A percentile compares a stretch with the other conserved stretches of the same genome.
phyloP scores from a whole-genome alignment of 805 yeast species.

The Yarrowia bubula region DNA sequence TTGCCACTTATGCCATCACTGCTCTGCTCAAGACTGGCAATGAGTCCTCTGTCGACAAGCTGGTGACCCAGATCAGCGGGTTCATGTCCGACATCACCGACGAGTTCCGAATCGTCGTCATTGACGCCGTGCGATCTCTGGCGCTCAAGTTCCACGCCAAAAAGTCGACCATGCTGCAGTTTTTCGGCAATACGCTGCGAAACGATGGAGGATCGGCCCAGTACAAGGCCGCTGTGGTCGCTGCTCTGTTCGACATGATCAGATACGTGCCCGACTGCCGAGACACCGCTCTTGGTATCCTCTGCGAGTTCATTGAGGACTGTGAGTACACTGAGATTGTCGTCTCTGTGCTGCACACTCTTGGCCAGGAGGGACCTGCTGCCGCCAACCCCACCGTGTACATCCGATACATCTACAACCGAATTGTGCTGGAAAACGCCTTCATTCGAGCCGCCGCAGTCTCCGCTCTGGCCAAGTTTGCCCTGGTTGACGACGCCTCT shows the following conservation, averaged over 20 bases:
- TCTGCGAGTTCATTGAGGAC: slow-evolving; percentile 97
- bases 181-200: slow-evolving; percentile 78
- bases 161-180: slow-evolving; percentile 75
- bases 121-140: slow-evolving; percentile 89
- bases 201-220: slow-evolving; percentile 80
- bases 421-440: slow-evolving; percentile 94
- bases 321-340: slow-evolving; percentile 94
- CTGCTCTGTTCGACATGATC: slow-evolving; percentile 88
- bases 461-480: slow-evolving; percentile 86
- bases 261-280: slow-evolving; percentile 81
- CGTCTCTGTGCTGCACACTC: slow-evolving; percentile 84
- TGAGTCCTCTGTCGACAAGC: slow-evolving; percentile 80
- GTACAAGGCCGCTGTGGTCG: slow-evolving; percentile 84
- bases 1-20: slow-evolving; percentile 96
- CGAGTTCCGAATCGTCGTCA: slow-evolving; percentile 90
- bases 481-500: slow-evolving; percentile 63
- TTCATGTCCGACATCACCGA: slow-evolving; percentile 93
- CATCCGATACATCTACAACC: slow-evolving; percentile 93
- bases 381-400: slow-evolving; percentile 83
- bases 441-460: slow-evolving; percentile 95
- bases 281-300: slow-evolving; percentile 76
- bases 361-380: slow-evolving; percentile 93
- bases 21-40: slow-evolving; percentile 94
- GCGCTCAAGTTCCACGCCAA: slow-evolving; percentile 92
- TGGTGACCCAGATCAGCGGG: slow-evolving; percentile 80